phyloP scores from a whole-genome alignment of 305 asterid species.

The Plantago rigida region DNA sequence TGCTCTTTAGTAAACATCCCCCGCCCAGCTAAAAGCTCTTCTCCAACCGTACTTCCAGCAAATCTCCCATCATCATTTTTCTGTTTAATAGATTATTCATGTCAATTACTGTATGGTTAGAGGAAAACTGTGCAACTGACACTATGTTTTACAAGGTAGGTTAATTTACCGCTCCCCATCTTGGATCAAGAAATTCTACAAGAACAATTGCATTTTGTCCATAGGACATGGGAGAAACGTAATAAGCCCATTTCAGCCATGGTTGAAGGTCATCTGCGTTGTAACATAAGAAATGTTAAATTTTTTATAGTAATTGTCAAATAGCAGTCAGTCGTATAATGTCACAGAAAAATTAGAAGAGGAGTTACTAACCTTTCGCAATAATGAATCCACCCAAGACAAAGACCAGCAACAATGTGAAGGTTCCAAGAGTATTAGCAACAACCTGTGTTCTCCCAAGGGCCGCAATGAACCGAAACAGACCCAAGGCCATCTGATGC shows the following conservation, averaged over 20 bases:
- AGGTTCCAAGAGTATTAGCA: conserved; percentile 41
- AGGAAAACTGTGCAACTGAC: background rate
- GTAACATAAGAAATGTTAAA: background rate
- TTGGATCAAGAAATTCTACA: conserved; percentile 42
- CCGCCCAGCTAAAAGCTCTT: conserved; percentile 39
- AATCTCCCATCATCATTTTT: conserved; percentile 37
- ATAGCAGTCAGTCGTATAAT: background rate
- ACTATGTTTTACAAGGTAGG: background rate
- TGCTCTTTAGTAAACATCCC: conserved; percentile 51
- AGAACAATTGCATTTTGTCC: conserved; percentile 43
- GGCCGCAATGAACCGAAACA: conserved; percentile 41
- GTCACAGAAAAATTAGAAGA: background rate
- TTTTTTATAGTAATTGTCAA: background rate
- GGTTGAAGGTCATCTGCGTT: conserved; percentile 51
- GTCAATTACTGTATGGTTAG: background rate
- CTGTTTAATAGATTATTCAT: conserved; percentile 24
- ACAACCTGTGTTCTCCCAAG: conserved; percentile 41
- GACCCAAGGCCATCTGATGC: conserved; percentile 48
- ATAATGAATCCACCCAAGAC: conserved; percentile 44
- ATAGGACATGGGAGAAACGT: conserved; percentile 40
- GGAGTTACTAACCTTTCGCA: conserved; percentile 31
- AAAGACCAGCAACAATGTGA: conserved; percentile 36
- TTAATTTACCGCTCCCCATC: conserved; percentile 40
- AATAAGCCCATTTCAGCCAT: conserved; percentile 57
- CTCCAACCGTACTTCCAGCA: conserved; percentile 38